phyloP scores from a whole-genome alignment of 2,329 filamentous ascomycete genomes.

The Colletotrichum tanaceti region DNA sequence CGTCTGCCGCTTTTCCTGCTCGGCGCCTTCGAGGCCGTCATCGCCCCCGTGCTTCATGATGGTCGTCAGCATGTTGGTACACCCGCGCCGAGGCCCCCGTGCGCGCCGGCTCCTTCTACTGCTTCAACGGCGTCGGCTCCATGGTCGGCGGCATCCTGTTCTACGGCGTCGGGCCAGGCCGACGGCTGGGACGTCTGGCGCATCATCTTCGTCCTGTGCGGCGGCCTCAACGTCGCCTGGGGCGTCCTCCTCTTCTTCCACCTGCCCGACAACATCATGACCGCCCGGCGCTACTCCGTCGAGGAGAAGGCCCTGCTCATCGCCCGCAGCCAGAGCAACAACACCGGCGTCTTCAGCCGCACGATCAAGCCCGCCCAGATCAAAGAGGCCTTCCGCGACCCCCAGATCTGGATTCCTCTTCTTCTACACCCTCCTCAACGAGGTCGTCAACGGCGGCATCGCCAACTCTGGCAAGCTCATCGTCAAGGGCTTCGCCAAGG shows the following conservation, averaged over 20 bases:
- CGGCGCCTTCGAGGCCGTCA: slow-evolving; percentile 47
- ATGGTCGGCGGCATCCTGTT: slow-evolving; percentile 41
- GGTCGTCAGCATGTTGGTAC: slow-evolving; percentile 48
- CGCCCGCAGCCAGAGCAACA: slow-evolving; percentile 57
- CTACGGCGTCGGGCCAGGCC: slow-evolving; percentile 41
- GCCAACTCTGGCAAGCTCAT: slow-evolving; percentile 44
- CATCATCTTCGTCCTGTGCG: slow-evolving; percentile 45
- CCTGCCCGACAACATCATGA: slow-evolving; percentile 58
- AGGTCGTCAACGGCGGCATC: slow-evolving; percentile 45
- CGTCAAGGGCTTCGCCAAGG: slow-evolving; percentile 49
- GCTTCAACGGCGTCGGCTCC: slow-evolving; percentile 38
- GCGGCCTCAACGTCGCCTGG: slow-evolving; percentile 40
- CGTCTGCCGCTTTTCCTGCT: slow-evolving; percentile 49
- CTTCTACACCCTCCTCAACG: slow-evolving; percentile 45
- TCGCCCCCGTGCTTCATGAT: slow-evolving; percentile 49
- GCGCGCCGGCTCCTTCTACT: slow-evolving; percentile 41
- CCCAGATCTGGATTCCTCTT: slow-evolving; percentile 58
- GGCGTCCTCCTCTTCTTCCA: slow-evolving; percentile 43
- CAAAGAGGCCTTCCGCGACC: slow-evolving; percentile 54
- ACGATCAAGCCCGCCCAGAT: slow-evolving; percentile 55
- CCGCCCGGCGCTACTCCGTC: slow-evolving; percentile 68
- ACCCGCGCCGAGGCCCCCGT: slow-evolving; percentile 43
- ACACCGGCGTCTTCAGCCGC: slow-evolving; percentile 55
- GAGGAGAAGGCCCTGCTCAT: slow-evolving; percentile 67
- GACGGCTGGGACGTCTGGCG: slow-evolving; percentile 44